Conservation (phyloP, 176 grass and related monocot species). For the Echinochloa phyllopogon region DNA sequence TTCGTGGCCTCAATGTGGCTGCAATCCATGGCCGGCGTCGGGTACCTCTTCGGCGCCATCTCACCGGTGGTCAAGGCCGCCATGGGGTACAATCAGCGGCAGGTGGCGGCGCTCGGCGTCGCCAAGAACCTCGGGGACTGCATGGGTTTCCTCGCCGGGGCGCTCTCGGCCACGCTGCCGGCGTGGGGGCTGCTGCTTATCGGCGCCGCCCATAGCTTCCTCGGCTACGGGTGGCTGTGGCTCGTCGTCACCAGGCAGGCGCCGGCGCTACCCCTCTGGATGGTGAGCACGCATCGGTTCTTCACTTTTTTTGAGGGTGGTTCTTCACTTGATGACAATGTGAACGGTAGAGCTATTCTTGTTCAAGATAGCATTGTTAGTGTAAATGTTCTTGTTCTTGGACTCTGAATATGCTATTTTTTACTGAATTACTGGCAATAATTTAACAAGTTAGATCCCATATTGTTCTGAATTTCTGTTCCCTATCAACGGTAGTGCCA, state of each 20-base stretch:
- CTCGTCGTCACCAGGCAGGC: conserved; percentile 71
- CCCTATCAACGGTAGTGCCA: neutral
- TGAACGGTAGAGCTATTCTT: neutral
- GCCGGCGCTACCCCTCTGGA: conserved; percentile 66
- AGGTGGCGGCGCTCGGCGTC: conserved; percentile 70
- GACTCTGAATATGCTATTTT: conserved; percentile 5
- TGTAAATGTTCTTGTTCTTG: conserved; percentile 33
- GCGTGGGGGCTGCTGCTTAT: conserved; percentile 70
- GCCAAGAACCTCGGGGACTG: conserved; percentile 83
- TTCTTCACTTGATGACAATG: neutral
- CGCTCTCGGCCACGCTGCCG: conserved; percentile 62
- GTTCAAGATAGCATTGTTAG: neutral
- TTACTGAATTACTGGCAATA: conserved; percentile 31
- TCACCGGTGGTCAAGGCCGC: conserved; percentile 70
- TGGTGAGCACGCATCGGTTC: conserved; percentile 50
- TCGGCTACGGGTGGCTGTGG: conserved; percentile 92
- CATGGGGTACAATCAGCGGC: conserved; percentile 83
- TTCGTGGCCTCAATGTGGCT: conserved; percentile 87
- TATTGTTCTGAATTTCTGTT: conserved; percentile 23
- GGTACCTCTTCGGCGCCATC: conserved; percentile 81
- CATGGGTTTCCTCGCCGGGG: conserved; percentile 77
- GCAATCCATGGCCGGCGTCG: conserved; percentile 71
- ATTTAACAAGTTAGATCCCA: neutral
- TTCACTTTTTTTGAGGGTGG: too few species aligned
- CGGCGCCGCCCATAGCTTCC: conserved; percentile 68